Conservation (phyloP, 2,329 filamentous ascomycete genomes). For the Aspergillus sp. region DNA sequence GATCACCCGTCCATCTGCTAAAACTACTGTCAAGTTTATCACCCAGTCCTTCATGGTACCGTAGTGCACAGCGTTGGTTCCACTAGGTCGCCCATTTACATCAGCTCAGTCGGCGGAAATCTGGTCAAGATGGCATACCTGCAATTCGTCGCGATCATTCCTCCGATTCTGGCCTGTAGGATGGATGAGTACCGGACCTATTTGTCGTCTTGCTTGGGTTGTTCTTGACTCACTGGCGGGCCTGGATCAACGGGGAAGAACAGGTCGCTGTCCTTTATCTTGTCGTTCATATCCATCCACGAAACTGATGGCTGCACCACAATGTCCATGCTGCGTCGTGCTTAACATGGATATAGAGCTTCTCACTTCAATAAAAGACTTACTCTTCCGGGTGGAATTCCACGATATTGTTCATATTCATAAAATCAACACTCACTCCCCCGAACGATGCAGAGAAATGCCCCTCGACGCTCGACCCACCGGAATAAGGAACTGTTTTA, state of each 20-base stretch:
- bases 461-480: constrained; percentile 81
- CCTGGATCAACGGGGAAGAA: constrained; percentile 92
- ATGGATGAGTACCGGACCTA: too few relatives aligned
- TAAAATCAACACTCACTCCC: constrained; percentile 86
- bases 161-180: constrained; percentile 54
- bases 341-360: too few relatives aligned
- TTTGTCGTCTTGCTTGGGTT: too few relatives aligned
- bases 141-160: constrained; percentile 68
- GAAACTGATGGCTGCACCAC: constrained; percentile 87
- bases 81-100: constrained; percentile 25
- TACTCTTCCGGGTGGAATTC: constrained; percentile 67
- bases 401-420: constrained; percentile 79
- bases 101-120: too few relatives aligned
- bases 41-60: constrained; percentile 78
- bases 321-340: constrained; percentile 88
- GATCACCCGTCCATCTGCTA: constrained; percentile 68
- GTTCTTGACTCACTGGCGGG: constrained; percentile 51
- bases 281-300: constrained; percentile 87
- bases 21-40: constrained; percentile 68
- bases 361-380: too few relatives aligned
- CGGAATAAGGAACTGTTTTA: constrained; percentile 85
- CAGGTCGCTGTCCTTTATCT: constrained; percentile 69
- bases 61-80: constrained; percentile 63
- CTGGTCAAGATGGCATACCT: too few relatives aligned
- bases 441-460: constrained; percentile 87